phyloP scores from a whole-genome alignment of 2,329 filamentous ascomycete species.

The Xylariaceae sp. region DNA sequence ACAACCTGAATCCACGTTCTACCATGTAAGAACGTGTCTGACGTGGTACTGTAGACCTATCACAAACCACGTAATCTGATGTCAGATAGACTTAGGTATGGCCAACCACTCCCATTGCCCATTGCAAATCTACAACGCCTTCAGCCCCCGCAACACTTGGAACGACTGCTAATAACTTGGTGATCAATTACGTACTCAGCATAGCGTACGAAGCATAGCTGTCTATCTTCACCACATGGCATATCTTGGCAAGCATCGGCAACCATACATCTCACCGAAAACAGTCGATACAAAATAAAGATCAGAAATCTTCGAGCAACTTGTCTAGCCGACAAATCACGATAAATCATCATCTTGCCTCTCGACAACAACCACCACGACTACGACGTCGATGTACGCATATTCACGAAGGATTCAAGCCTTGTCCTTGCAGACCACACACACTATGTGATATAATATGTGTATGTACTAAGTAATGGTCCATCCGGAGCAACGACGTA shows the following conservation, averaged over 20 bases:
- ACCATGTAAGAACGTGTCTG: neutral
- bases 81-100: neutral
- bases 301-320: slow-evolving; percentile 19
- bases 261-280: slow-evolving; percentile 17
- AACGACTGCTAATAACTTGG: neutral
- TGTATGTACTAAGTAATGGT: neutral
- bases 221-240: no score
- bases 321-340: slow-evolving; percentile 14
- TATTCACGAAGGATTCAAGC: slow-evolving; percentile 22
- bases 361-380: slow-evolving; percentile 15
- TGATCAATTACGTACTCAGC: no score
- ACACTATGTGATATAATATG: no score
- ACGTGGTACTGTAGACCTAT: neutral
- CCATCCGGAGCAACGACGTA: no score
- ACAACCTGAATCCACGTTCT: neutral
- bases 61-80: neutral
- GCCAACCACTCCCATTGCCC: neutral
- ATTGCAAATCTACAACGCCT: neutral
- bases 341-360: slow-evolving; percentile 12
- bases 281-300: slow-evolving; percentile 1
- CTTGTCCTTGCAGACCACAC: slow-evolving; percentile 13
- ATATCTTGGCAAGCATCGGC: neutral
- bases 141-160: no score
- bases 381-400: slow-evolving; percentile 10
- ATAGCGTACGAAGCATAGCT: no score